These are phyloP conservation scores for Globisporangium uncinulatum DNA, from an alignment of 352 stramenopile genomes.

Conservation along the genomic window DNA sequence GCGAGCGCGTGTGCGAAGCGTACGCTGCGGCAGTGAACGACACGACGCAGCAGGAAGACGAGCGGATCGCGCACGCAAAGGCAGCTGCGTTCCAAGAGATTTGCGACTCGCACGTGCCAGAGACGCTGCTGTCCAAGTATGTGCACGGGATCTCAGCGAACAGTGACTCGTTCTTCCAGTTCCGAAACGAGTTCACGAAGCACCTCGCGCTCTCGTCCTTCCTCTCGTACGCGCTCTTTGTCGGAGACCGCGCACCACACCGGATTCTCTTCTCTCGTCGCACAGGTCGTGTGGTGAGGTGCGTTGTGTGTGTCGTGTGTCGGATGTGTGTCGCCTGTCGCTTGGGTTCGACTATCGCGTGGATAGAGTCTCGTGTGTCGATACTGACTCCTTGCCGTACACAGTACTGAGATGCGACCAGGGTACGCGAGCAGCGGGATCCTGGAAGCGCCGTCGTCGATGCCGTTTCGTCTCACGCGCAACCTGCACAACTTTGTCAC, in stretches of 20 bases:
- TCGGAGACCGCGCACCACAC: slow-evolving; percentile 80
- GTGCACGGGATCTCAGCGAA: slow-evolving; percentile 67
- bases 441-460: slow-evolving; percentile 68
- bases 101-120: slow-evolving; percentile 69
- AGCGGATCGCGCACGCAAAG: slow-evolving; percentile 56
- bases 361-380: too few relatives aligned
- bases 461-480: slow-evolving; percentile 87
- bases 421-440: slow-evolving; percentile 80
- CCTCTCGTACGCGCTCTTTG: slow-evolving; percentile 81
- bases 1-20: slow-evolving; percentile 63
- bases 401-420: slow-evolving; percentile 80
- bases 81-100: slow-evolving; percentile 74
- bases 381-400: not conserved
- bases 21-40: slow-evolving; percentile 36
- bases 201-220: slow-evolving; percentile 82
- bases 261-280: slow-evolving; percentile 77
- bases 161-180: slow-evolving; percentile 82
- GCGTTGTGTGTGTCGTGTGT: not conserved
- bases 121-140: slow-evolving; percentile 84
- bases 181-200: slow-evolving; percentile 84
- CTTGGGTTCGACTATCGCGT: not conserved
- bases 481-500: slow-evolving; percentile 89
- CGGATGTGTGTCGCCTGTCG: not conserved
- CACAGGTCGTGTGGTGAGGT: slow-evolving; percentile 74
- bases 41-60: slow-evolving; percentile 50